A percentile compares a stretch with the other conserved stretches of the same genome.
Evolutionary conservation across 768 basidiomycete genomes (phyloP).

Genomic region (Hygrocybe punicea): DNA sequence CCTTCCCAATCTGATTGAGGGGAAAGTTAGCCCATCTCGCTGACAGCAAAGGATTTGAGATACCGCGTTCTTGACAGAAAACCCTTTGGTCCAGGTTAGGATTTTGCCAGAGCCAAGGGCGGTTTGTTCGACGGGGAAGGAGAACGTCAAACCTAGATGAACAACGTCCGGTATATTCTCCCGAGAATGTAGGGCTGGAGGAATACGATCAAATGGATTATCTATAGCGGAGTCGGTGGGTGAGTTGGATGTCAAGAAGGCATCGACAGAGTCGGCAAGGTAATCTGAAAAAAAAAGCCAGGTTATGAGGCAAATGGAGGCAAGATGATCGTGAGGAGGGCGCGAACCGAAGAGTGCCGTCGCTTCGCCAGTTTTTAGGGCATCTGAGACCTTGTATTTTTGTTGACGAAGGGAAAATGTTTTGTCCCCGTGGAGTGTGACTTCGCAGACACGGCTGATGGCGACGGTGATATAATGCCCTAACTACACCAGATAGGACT

Average conservation of each 20-base stretch:
- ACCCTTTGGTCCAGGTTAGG: slow-evolving; percentile 94
- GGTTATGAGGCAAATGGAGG: slow-evolving; percentile 5
- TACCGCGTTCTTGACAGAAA: slow-evolving; percentile 67
- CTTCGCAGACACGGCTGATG: slow-evolving; percentile 88
- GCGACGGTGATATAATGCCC: slow-evolving; percentile 8
- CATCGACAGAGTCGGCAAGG: slow-evolving; percentile 93
- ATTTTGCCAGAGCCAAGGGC: slow-evolving; percentile 88
- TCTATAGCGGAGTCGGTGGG: slow-evolving; percentile 42
- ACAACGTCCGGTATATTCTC: slow-evolving; percentile 35
- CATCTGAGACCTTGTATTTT: slow-evolving; percentile 94
- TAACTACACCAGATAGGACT: slow-evolving; percentile 26
- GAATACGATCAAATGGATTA: slow-evolving; percentile 6
- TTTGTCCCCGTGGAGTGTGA: slow-evolving; percentile 83
- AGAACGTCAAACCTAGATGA: slow-evolving; percentile 88
- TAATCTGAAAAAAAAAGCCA: slow-evolving; percentile 64
- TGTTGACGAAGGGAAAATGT: slow-evolving; percentile 89
- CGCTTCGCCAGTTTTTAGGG: slow-evolving; percentile 90
- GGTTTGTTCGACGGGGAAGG: slow-evolving; percentile 96
- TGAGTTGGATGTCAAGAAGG: slow-evolving; percentile 73
- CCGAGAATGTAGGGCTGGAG: slow-evolving; percentile 9
- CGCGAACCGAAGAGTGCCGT: slow-evolving; percentile 74
- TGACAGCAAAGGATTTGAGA: not conserved
- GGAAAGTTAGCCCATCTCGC: not conserved
- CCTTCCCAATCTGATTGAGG: slow-evolving; percentile 50
- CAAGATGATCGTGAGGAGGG: slow-evolving; percentile 5